These are phyloP conservation scores for Mucor ambiguus DNA, from an alignment of 371 early-diverging fungal genomes.

Conservation along the genomic window DNA sequence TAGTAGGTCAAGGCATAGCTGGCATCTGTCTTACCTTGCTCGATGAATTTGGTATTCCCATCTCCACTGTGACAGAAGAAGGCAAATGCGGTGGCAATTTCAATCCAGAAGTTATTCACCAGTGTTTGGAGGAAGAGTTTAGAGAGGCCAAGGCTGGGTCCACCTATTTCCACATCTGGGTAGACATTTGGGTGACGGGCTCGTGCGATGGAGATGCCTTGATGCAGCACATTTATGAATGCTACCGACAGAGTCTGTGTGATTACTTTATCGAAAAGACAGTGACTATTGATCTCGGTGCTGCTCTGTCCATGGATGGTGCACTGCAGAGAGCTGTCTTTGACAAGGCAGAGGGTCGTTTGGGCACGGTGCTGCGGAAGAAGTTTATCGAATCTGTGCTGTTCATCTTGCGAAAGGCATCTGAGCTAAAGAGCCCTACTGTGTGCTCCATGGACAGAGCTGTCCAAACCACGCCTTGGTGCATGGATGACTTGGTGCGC, in stretches of 20 bases:
- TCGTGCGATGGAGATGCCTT: conserved; percentile 58
- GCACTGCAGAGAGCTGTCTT: conserved; percentile 21
- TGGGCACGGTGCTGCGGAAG: conserved; percentile 46
- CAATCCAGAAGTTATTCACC: conserved; percentile 30
- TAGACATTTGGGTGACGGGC: conserved; percentile 78
- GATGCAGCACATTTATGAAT: conserved; percentile 55
- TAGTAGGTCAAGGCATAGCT: conserved; percentile 73
- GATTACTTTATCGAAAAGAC: conserved; percentile 77
- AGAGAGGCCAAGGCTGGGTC: conserved; percentile 27
- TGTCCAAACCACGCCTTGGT: conserved; percentile 42
- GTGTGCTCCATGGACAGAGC: conserved; percentile 54
- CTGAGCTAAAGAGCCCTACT: conserved; percentile 57
- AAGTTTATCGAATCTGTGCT: conserved; percentile 60
- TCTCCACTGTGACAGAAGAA: conserved; percentile 27
- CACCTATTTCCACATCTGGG: conserved; percentile 49
- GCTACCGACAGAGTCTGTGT: conserved; percentile 65
- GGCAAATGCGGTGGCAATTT: conserved; percentile 19
- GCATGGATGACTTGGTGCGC: conserved; percentile 46
- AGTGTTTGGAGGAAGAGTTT: conserved; percentile 40
- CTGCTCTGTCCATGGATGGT: conserved; percentile 22
- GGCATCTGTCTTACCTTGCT: conserved; percentile 69
- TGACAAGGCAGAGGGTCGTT: conserved; percentile 18
- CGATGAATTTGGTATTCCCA: conserved; percentile 44
- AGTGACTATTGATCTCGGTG: conserved; percentile 47
- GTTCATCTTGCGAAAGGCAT: conserved; percentile 53